phyloP scores from a whole-genome alignment of 2,329 filamentous ascomycete species.

The Ophiocordyceps camponoti-saundersi region DNA sequence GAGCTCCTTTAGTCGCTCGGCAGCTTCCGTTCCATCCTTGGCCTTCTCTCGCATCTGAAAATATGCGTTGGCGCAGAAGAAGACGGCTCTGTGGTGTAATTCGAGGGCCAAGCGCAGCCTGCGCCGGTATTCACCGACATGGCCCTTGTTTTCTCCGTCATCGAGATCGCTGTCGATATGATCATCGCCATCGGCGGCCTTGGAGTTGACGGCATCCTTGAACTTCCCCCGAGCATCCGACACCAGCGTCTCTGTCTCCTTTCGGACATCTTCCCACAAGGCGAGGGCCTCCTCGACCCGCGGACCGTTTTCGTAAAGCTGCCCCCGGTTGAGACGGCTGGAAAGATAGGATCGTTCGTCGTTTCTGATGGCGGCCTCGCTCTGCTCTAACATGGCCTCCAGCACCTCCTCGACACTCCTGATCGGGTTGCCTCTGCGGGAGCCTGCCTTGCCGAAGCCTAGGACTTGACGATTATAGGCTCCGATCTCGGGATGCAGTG shows the following conservation, averaged over 20 bases:
- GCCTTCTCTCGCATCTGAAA: constrained; percentile 70
- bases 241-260: constrained; percentile 35
- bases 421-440: constrained; percentile 28
- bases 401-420: constrained; percentile 76
- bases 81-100: constrained; percentile 63
- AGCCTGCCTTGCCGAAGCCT: constrained; percentile 39
- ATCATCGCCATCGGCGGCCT: constrained; percentile 1
- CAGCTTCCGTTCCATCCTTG: constrained; percentile 29
- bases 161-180: neutral
- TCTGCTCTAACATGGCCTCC: constrained; percentile 80
- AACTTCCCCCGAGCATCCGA: constrained; percentile 48
- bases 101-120: constrained; percentile 58
- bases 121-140: constrained; percentile 41
- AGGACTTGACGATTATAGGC: constrained; percentile 45
- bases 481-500: constrained; percentile 72
- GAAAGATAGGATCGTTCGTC: constrained; percentile 53
- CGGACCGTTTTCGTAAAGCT: constrained; percentile 62
- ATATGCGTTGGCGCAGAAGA: constrained; percentile 70
- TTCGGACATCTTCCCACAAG: constrained; percentile 47
- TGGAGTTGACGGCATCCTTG: constrained; percentile 24
- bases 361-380: constrained; percentile 45
- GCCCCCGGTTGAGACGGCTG: constrained; percentile 50
- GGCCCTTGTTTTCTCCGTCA: constrained; percentile 16
- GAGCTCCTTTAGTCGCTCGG: constrained; percentile 39
- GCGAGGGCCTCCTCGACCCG: constrained; percentile 48